Conservation (phyloP, 2,329 filamentous ascomycete species). For the Stachybotrys chlorohalonatus region DNA sequence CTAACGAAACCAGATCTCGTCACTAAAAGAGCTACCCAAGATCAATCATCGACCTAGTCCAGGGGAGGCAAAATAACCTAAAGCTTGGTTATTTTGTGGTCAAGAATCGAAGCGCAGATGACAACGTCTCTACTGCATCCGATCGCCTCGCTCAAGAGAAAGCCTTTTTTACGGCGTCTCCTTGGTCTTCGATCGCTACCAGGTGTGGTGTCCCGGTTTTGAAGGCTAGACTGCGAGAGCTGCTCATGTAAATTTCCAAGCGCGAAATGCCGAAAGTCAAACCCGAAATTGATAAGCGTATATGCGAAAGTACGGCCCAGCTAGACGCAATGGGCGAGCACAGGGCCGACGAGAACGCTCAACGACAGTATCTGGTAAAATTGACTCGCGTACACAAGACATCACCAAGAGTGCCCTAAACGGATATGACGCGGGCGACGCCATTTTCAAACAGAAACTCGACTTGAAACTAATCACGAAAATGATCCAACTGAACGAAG, state of each 20-base stretch:
- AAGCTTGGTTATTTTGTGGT: conserved; percentile 40
- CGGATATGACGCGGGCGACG: conserved; percentile 21
- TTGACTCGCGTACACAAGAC: conserved; percentile 19
- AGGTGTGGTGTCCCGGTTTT: conserved; percentile 26
- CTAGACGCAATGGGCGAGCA: conserved; percentile 21
- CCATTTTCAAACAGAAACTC: conserved; percentile 15
- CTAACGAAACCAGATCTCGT: conserved; percentile 54
- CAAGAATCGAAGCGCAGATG: conserved; percentile 36
- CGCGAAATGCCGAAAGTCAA: conserved; percentile 26
- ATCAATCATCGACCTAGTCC: conserved; percentile 30
- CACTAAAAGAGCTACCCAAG: conserved; percentile 26
- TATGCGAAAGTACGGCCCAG: conserved; percentile 3
- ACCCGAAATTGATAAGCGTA: conserved; percentile 13
- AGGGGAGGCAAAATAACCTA: conserved; percentile 28
- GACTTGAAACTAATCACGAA: conserved; percentile 26
- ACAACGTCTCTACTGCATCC: conserved; percentile 18
- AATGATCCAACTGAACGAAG: conserved; percentile 26
- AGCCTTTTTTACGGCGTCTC: conserved; percentile 24
- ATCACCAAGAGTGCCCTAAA: conserved; percentile 22
- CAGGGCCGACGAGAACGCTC: conserved; percentile 14
- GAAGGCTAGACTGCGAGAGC: conserved; percentile 20
- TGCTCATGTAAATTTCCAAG: conserved; percentile 32
- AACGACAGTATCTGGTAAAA: conserved; percentile 24
- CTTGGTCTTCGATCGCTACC: conserved; percentile 24
- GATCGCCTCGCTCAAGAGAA: conserved; percentile 23